phyloP scores from a whole-genome alignment of 768 basidiomycete genomes.

The Ephemerocybe angulata region DNA sequence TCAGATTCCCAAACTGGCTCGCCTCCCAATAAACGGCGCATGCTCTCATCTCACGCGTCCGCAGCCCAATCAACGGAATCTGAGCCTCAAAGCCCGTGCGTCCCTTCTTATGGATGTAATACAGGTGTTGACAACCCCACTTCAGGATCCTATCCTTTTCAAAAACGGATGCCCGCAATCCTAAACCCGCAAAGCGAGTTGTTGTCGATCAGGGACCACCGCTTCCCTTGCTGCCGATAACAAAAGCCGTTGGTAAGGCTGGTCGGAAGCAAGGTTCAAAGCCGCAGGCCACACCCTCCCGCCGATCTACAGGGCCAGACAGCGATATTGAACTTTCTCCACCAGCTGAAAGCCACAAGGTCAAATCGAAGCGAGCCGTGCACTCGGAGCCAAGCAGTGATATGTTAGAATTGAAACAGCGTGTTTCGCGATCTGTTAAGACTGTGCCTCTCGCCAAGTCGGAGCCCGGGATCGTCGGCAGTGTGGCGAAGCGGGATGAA shows the following conservation, averaged over 20 bases:
- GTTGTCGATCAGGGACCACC: neutral
- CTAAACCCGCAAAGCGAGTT: neutral
- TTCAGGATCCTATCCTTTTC: neutral
- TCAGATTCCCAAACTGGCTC: neutral
- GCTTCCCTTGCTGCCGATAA: neutral
- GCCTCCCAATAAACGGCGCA: neutral
- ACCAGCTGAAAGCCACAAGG: slow-evolving; percentile 12
- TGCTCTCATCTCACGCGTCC: neutral
- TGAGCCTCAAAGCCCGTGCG: slow-evolving; percentile 2
- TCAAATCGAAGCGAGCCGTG: slow-evolving; percentile 10
- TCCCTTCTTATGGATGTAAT: neutral
- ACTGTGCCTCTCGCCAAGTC: slow-evolving; percentile 23
- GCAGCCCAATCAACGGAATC: neutral
- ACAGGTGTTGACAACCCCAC: neutral
- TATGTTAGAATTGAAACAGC: slow-evolving; percentile 31
- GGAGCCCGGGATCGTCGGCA: slow-evolving; percentile 5
- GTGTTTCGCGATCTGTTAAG: slow-evolving; percentile 33
- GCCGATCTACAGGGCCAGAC: slow-evolving; percentile 1
- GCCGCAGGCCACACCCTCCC: neutral
- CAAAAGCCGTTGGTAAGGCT: neutral
- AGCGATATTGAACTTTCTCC: slow-evolving; percentile 23
- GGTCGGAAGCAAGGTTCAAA: neutral
- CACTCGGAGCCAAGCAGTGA: slow-evolving; percentile 26
- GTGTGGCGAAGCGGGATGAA: slow-evolving; percentile 20
- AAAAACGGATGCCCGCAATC: neutral